Evolutionary conservation across 805 yeast species (phyloP).

Genomic region (Scheffersomyces amazonensis): DNA sequence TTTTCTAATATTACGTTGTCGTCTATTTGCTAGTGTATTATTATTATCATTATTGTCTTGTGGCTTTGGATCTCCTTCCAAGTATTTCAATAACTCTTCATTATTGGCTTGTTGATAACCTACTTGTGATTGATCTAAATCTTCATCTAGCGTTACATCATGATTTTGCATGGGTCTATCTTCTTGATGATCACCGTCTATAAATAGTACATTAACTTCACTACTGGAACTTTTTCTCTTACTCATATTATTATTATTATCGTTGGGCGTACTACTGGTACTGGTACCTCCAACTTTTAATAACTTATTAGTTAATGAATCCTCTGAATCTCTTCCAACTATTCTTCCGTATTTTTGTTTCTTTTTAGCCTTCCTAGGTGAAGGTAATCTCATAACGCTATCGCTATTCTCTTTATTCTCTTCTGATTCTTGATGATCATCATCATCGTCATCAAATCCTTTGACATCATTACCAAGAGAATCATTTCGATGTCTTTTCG

Average conservation of each 20-base stretch:
- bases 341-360: conserved; percentile 41
- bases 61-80: conserved; percentile 4
- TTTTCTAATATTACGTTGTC: neutral
- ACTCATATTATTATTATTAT: no score
- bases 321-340: conserved; percentile 8
- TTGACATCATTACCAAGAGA: neutral
- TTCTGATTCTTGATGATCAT: conserved; percentile 11
- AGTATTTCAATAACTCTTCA: conserved; percentile 14
- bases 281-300: neutral
- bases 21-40: neutral
- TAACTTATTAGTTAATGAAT: conserved; percentile 8
- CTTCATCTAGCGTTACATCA: conserved; percentile 16
- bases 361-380: conserved; percentile 48
- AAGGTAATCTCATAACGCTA: conserved; percentile 41
- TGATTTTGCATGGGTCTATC: conserved; percentile 5
- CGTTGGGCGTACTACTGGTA: no score
- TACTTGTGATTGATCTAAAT: conserved; percentile 18
- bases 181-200: conserved; percentile 3
- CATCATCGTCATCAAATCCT: neutral
- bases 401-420: neutral
- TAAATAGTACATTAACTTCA: neutral
- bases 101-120: conserved; percentile 20
- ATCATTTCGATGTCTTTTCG: conserved; percentile 1
- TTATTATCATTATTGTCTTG: neutral
- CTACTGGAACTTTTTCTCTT: neutral